Conservation (phyloP, 352 stramenopile species). For the Phytophthora palmivora region DNA sequence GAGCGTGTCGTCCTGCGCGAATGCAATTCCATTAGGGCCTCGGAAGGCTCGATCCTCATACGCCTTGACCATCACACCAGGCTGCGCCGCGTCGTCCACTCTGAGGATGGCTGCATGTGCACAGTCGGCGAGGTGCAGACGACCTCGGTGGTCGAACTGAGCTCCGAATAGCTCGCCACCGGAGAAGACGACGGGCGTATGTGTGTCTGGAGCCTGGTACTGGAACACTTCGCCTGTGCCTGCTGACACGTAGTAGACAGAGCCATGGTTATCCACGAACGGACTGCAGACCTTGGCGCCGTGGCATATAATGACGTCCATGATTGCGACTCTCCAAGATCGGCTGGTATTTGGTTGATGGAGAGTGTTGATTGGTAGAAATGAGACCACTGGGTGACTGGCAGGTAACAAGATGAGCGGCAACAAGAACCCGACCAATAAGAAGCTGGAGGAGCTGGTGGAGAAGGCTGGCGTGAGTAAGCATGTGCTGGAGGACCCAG, state of each 20-base stretch:
- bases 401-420: slow-evolving; percentile 47
- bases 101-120: slow-evolving; percentile 77
- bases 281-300: slow-evolving; percentile 81
- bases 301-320: slow-evolving; percentile 60
- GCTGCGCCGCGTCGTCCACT: slow-evolving; percentile 64
- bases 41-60: slow-evolving; percentile 86
- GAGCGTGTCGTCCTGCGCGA: slow-evolving; percentile 61
- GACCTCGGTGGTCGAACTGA: slow-evolving; percentile 64
- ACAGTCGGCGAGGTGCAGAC: slow-evolving; percentile 76
- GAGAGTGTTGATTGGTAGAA: slow-evolving; percentile 5
- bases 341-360: not conserved
- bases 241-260: slow-evolving; percentile 79
- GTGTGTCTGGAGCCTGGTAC: slow-evolving; percentile 48
- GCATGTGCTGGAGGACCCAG: slow-evolving; percentile 67
- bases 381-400: slow-evolving; percentile 4
- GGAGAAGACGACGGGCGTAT: slow-evolving; percentile 65
- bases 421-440: slow-evolving; percentile 68
- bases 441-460: slow-evolving; percentile 80
- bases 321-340: slow-evolving; percentile 36
- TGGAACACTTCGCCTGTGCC: slow-evolving; percentile 75
- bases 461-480: slow-evolving; percentile 75
- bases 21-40: slow-evolving; percentile 73
- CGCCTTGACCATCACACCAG: slow-evolving; percentile 77
- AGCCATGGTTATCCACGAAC: slow-evolving; percentile 46
- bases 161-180: slow-evolving; percentile 75